phyloP scores from a whole-genome alignment of 1,139 yeast species.

The Ashbya aceris region DNA sequence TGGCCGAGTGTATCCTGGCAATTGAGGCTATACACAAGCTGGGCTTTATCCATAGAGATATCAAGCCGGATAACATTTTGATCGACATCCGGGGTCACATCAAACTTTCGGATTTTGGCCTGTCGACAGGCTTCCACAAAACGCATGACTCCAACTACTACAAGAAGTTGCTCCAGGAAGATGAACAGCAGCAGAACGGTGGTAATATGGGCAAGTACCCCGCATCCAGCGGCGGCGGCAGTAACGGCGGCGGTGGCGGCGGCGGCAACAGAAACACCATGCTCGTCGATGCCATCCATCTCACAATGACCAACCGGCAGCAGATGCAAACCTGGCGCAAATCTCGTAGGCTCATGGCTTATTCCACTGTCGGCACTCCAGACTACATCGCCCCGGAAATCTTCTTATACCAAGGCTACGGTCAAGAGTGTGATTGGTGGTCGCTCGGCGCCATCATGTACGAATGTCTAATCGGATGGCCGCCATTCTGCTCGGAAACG shows the following conservation, averaged over 20 bases:
- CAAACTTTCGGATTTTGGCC: conserved; percentile 72
- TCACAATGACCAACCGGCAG: conserved; percentile 92
- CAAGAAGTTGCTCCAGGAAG: conserved; percentile 61
- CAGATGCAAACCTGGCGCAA: conserved; percentile 99
- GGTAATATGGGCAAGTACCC: conserved; percentile 13
- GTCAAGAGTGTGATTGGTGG: conserved; percentile 99
- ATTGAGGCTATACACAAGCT: conserved; percentile 74
- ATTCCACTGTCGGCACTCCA: conserved; percentile 97
- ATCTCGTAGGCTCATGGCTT: conserved; percentile 93
- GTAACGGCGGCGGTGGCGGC: background rate
- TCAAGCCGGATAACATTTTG: conserved; percentile 76
- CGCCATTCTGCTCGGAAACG: conserved; percentile 96
- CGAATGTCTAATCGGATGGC: conserved; percentile 98
- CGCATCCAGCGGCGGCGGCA: conserved; percentile 16
- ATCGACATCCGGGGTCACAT: conserved; percentile 72
- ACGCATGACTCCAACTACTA: conserved; percentile 76
- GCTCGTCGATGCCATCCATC: conserved; percentile 90
- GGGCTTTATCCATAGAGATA: conserved; percentile 72
- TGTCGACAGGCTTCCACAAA: conserved; percentile 78
- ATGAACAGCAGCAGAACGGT: conserved; percentile 28
- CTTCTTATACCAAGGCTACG: conserved; percentile 93
- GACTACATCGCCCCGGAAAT: conserved; percentile 99
- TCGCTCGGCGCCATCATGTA: conserved; percentile 97
- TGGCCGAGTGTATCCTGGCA: conserved; percentile 81
- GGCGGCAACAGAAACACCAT: conserved; percentile 53